Evolutionary conservation across 1,284 basidiomycete species (phyloP), one percentile per base, ranked within the genome.

Genomic region (Somion occarium): DNA sequence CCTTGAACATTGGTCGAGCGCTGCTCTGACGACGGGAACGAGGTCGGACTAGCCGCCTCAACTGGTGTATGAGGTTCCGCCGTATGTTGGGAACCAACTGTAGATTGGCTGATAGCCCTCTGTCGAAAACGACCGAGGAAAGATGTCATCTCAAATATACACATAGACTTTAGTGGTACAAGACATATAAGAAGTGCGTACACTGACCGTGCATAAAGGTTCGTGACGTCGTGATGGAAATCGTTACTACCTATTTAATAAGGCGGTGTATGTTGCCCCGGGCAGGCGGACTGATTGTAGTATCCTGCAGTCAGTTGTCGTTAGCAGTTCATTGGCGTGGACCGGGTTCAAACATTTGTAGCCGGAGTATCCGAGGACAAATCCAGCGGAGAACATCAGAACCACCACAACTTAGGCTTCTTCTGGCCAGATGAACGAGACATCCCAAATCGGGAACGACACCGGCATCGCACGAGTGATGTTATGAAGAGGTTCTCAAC

Each of bases 101-200:
- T 59, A 25, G 61, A 54, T 39, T 63, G 69, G 53, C 64, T 69
- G 53, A 61, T 57, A 26, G 59, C 64, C 34, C 65, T 58, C 42
- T 56, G 63, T 12, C 73, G 68, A 19, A 76, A 55, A 27, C 72
- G 71, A 19, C 66, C 59, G 37, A 75, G 54, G 22, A 75, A 56
- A 13, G 70, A 69, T 25, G 62, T 60, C 65, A 75, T 69, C 23
- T 15, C 47, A 39, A 7, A 34, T 34, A 15, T n/a, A n/a, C n/a
- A n/a, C 18, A 7, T 11, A 42, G n/a, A 42, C 22, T 15, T 42
- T 7, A 42, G 39, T 20, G 39, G 7, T 42, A 20, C 18, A 7
- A 7, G 23, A 30, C 30, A 22, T 19, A 37, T 9, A 44, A 24
- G 18, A 2, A 46, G 30, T n/a, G 23, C 26, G 12, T 27, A 27